Evolutionary conservation across 2,329 filamentous ascomycete species (phyloP).

Genomic region (Xylariomycetidae sp.): DNA sequence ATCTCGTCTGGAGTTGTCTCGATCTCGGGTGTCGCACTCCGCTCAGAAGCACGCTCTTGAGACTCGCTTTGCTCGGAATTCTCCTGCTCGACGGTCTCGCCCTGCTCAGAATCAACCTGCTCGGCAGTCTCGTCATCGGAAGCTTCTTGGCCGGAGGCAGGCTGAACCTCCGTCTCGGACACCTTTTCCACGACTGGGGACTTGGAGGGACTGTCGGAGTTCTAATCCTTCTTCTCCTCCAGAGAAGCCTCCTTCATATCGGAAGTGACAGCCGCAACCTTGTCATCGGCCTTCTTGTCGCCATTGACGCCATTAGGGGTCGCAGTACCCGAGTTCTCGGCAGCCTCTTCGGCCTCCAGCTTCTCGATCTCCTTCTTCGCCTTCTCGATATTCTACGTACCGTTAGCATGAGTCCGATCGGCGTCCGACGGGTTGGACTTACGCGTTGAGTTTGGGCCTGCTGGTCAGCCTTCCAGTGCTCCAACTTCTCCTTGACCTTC

Average conservation of each 20-base stretch:
- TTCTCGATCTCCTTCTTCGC: slow-evolving; percentile 92
- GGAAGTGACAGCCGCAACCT: slow-evolving; percentile 48
- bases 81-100: too few species aligned
- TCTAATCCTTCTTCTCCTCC: slow-evolving; percentile 47
- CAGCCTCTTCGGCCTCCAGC: slow-evolving; percentile 64
- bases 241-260: slow-evolving; percentile 47
- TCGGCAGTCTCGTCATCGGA: too few species aligned
- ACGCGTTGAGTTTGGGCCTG: slow-evolving; percentile 85
- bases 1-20: too few species aligned
- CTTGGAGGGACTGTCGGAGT: slow-evolving; percentile 11
- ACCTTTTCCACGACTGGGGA: slow-evolving; percentile 3
- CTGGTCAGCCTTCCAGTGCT: slow-evolving; percentile 88
- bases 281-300: slow-evolving; percentile 39
- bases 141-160: too few species aligned
- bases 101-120: neutral
- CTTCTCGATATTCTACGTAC: slow-evolving; percentile 81
- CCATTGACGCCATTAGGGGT: slow-evolving; percentile 39
- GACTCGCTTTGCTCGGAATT: too few species aligned
- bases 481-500: slow-evolving; percentile 88
- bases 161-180: slow-evolving; percentile 3
- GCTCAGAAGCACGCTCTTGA: too few species aligned
- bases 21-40: too few species aligned
- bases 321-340: slow-evolving; percentile 39
- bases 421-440: slow-evolving; percentile 31
- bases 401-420: slow-evolving; percentile 22